These are phyloP conservation scores for Linum trigynum DNA, from an alignment of 345 rosid species.

Conservation along the genomic window DNA sequence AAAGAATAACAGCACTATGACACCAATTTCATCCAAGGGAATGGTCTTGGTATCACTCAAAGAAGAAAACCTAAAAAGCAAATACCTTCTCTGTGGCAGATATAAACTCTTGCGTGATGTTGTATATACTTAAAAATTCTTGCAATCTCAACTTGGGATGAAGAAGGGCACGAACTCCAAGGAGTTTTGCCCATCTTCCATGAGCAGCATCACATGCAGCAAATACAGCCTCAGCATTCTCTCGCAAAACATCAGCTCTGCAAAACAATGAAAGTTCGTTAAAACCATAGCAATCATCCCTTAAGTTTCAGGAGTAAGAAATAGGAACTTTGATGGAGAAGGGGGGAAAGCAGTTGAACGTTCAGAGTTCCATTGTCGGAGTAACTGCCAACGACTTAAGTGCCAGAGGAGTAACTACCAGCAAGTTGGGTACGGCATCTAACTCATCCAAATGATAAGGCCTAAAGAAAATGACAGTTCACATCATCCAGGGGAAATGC, in stretches of 20 bases:
- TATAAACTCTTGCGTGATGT: conserved; percentile 83
- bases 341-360: no score
- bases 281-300: not conserved
- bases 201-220: conserved; percentile 99
- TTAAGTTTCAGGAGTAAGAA: no score
- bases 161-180: conserved; percentile 83
- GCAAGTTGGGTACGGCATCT: no score
- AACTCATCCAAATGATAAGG: no score
- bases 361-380: no score
- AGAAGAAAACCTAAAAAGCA: conserved; percentile 6
- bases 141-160: conserved; percentile 91
- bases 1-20: not conserved
- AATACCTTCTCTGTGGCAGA: conserved; percentile 87
- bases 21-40: not conserved
- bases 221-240: conserved; percentile 95
- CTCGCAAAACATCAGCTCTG: conserved; percentile 93
- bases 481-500: no score
- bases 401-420: no score
- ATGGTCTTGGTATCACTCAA: no score
- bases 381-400: no score
- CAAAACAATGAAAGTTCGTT: conserved; percentile 10
- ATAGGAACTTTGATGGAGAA: no score
- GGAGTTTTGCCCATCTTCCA: conserved; percentile 97
- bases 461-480: no score
- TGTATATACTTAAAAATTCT: conserved; percentile 87